Evolutionary conservation across 345 rosid genomes (phyloP).

Genomic region (Syzygium aqueum): DNA sequence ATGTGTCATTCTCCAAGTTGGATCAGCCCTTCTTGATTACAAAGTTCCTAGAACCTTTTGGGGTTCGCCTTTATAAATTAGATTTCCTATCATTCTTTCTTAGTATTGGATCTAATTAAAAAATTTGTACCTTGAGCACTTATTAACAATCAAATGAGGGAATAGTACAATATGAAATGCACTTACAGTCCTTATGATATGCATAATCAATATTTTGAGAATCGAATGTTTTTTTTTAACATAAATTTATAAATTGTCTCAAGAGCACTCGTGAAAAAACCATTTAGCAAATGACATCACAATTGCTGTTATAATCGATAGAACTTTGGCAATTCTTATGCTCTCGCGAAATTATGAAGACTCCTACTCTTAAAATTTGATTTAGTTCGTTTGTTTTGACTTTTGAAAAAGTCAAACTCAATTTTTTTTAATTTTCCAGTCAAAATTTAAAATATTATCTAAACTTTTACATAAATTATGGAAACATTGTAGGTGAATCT

Average conservation of each 20-base stretch:
- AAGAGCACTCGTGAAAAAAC: not conserved
- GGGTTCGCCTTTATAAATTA: not conserved
- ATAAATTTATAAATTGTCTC: not conserved
- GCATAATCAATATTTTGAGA: not conserved
- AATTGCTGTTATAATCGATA: not conserved
- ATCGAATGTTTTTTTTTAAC: not conserved
- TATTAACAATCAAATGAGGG: not conserved
- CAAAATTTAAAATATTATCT: not conserved
- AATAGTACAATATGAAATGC: not conserved
- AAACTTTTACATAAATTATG: not conserved
- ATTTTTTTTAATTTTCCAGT: not conserved
- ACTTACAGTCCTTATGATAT: not conserved
- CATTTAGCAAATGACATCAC: not conserved
- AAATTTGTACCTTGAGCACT: not conserved
- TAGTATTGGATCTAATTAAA: not conserved
- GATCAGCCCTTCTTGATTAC: not conserved
- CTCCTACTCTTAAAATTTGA: rapidly evolving
- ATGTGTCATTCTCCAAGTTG: not conserved
- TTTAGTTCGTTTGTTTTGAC: not conserved
- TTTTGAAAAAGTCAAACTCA: no score
- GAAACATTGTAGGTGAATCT: not conserved
- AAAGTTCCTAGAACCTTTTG: not conserved
- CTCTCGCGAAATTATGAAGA: not conserved
- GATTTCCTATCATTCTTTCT: not conserved
- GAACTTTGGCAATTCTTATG: not conserved